These are phyloP conservation scores for Nemophila menziesii DNA, from an alignment of 257 asterid genomes.

Conservation along the genomic window DNA sequence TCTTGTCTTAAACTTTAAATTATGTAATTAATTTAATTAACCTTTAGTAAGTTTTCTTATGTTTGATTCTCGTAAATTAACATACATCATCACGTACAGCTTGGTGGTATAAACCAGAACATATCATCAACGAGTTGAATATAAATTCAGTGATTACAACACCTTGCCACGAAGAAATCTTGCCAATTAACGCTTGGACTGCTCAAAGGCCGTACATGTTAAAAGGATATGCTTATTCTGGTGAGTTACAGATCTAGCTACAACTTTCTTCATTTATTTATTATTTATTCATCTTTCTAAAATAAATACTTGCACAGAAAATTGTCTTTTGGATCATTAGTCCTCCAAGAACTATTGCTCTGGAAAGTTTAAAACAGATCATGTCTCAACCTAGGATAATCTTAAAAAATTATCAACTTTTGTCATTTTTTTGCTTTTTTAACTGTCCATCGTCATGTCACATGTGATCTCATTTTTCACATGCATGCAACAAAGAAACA, in stretches of 20 bases:
- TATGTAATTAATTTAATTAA: too few species aligned
- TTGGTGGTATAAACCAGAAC: slow-evolving; percentile 94
- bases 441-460: not conserved
- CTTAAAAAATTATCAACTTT: too few species aligned
- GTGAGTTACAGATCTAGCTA: slow-evolving; percentile 23
- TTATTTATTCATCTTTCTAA: too few species aligned
- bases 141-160: slow-evolving; percentile 89
- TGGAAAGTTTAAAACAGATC: too few species aligned
- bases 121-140: slow-evolving; percentile 80
- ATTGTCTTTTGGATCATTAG: too few species aligned
- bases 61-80: too few species aligned
- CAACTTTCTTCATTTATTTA: too few species aligned
- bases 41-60: too few species aligned
- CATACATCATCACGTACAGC: slow-evolving; percentile 29
- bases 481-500: not conserved
- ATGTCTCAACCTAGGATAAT: not conserved
- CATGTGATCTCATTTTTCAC: not conserved
- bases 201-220: slow-evolving; percentile 81
- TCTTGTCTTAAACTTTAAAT: too few species aligned
- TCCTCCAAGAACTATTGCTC: too few species aligned
- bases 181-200: slow-evolving; percentile 80
- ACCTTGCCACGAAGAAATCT: slow-evolving; percentile 79
- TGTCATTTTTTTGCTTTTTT: not conserved
- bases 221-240: slow-evolving; percentile 84
- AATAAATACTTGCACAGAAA: too few species aligned